A percentile compares a stretch with the other conserved stretches of the same genome.
These are phyloP conservation scores for Cutaneotrichosporon spelunceum DNA, from an alignment of 1,284 basidiomycete genomes.

Conservation along the genomic window DNA sequence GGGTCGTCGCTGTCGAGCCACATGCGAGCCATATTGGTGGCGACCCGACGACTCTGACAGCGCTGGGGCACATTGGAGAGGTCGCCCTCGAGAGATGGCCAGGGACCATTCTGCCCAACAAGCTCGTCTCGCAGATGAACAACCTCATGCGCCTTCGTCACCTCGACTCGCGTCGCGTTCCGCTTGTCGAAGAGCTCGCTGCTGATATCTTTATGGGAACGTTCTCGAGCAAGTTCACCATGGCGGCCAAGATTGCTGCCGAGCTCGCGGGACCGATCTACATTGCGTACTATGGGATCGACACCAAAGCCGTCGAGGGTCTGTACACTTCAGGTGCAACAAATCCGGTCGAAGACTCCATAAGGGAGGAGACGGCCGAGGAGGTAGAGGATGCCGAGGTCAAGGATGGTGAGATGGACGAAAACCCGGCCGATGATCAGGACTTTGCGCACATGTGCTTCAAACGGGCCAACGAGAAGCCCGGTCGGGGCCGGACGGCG, in stretches of 20 bases:
- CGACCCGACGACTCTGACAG: not conserved
- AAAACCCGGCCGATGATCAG: not conserved
- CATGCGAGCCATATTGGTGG: not conserved
- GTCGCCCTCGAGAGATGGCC: conserved; percentile 13
- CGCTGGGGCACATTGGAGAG: not conserved
- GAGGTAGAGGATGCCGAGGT: not conserved
- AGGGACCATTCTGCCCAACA: conserved; percentile 15
- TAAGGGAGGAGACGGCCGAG: not conserved
- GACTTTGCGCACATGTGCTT: conserved; percentile 7
- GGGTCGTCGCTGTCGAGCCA: not conserved
- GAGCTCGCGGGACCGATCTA: conserved; percentile 5
- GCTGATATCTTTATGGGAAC: conserved; percentile 17
- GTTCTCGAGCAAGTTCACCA: conserved; percentile 12
- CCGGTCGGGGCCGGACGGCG: not conserved
- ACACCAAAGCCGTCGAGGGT: not conserved
- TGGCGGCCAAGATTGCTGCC: conserved; percentile 5
- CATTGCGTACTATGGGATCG: conserved; percentile 9
- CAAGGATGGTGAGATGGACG: not conserved
- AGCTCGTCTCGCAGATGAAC: conserved; percentile 11
- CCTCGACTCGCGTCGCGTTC: not conserved
- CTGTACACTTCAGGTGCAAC: not conserved
- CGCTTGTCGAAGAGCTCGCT: conserved; percentile 13
- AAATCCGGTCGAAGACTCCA: not conserved
- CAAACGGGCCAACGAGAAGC: not conserved
- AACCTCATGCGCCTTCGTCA: not conserved